Conservation (phyloP, 441 rosid genomes). For the Adansonia rubrostipa region DNA sequence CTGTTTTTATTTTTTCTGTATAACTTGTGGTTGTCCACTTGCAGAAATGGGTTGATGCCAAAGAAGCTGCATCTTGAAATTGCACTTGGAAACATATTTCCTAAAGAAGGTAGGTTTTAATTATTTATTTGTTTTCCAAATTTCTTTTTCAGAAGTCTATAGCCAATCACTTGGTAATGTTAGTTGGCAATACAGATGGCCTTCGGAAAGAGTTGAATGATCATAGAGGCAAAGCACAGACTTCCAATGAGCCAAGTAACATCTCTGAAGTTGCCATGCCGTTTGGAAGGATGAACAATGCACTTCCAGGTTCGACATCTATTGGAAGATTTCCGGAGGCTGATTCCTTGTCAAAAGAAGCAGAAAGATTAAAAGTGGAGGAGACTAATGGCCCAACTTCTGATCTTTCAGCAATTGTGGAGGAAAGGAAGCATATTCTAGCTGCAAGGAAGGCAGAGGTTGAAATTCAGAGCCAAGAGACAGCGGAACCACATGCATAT, state of each 20-base stretch:
- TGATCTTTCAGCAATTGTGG: constrained; percentile 42
- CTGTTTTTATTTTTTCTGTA: background rate
- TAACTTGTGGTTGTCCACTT: constrained; percentile 31
- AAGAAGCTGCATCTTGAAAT: constrained; percentile 90
- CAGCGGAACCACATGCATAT: constrained; percentile 44
- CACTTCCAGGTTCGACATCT: constrained; percentile 45
- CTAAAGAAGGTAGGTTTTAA: constrained; percentile 67
- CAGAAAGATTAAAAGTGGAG: constrained; percentile 54
- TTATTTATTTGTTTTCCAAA: constrained; percentile 13
- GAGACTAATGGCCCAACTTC: constrained; percentile 46
- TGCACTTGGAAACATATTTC: constrained; percentile 73
- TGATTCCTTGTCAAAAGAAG: constrained; percentile 52
- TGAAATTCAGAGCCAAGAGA: constrained; percentile 57
- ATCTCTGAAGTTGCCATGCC: constrained; percentile 52
- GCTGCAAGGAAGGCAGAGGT: constrained; percentile 51
- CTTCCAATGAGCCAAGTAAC: constrained; percentile 52
- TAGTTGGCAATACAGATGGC: constrained; percentile 60
- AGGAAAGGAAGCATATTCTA: constrained; percentile 57
- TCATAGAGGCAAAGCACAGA: constrained; percentile 56
- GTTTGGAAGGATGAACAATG: constrained; percentile 57
- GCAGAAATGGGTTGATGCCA: constrained; percentile 79
- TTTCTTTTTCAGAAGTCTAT: constrained; percentile 23
- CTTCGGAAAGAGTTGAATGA: constrained; percentile 60
- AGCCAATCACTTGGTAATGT: constrained; percentile 35
- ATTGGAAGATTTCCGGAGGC: constrained; percentile 57